Evolutionary conservation across 1,284 basidiomycete genomes (phyloP).

Genomic region (Fereydounia khargensis): DNA sequence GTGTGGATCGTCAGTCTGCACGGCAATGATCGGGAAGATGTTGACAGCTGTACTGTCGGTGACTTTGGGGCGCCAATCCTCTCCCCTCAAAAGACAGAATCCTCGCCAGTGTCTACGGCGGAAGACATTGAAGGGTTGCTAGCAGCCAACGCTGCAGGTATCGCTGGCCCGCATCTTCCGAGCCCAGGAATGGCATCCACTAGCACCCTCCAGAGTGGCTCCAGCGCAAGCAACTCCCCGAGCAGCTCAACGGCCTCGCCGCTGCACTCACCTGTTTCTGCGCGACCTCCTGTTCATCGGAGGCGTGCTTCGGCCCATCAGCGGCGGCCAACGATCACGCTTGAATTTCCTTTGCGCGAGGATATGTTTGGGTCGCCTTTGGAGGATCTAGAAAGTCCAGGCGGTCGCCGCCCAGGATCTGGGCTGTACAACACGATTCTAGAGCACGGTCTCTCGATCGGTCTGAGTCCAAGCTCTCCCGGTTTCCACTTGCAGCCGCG

Average conservation of each 20-base stretch:
- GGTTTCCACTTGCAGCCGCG: constrained; percentile 49
- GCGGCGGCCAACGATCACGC: constrained; percentile 30
- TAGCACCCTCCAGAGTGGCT: too few relatives aligned
- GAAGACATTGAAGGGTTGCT: constrained; percentile 12
- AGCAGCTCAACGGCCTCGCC: too few relatives aligned
- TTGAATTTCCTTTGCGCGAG: constrained; percentile 26
- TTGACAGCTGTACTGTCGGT: too few relatives aligned
- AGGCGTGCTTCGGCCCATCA: constrained; percentile 1
- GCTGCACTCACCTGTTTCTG: too few relatives aligned
- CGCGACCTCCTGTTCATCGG: too few relatives aligned
- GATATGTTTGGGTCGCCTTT: neutral
- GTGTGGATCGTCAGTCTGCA: constrained; percentile 76
- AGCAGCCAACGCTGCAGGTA: constrained; percentile 31
- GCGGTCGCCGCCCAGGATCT: constrained; percentile 3
- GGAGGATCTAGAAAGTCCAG: too few relatives aligned
- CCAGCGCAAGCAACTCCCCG: too few relatives aligned
- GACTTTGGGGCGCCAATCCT: too few relatives aligned
- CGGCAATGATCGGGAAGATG: constrained; percentile 11
- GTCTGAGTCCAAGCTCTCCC: constrained; percentile 50
- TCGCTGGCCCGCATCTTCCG: constrained; percentile 39
- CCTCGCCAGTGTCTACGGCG: constrained; percentile 6
- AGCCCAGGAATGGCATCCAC: neutral
- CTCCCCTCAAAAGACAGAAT: too few relatives aligned
- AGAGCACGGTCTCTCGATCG: constrained; percentile 50
- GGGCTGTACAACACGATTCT: constrained; percentile 40